phyloP scores from a whole-genome alignment of 208 protist genomes.

The Leishmania martiniquensis region DNA sequence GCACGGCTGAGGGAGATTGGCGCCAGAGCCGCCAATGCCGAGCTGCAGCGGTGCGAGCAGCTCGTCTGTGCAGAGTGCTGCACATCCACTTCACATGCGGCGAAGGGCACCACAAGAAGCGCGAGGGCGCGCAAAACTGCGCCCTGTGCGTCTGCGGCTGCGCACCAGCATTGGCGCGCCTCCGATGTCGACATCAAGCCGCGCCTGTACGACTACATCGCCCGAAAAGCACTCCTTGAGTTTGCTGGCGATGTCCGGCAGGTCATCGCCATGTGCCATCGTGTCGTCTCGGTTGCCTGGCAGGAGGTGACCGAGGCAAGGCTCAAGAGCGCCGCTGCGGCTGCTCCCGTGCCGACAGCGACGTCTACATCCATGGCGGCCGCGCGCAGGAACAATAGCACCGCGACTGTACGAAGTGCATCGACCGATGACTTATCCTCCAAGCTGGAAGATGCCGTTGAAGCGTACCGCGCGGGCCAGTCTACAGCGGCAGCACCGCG shows the following conservation, averaged over 20 bases:
- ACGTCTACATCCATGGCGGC: neutral
- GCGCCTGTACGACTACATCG: slow-evolving; percentile 65
- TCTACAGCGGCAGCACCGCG: neutral
- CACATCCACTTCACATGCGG: neutral
- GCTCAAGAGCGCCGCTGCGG: neutral
- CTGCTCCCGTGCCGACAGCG: neutral
- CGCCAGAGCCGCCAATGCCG: slow-evolving; percentile 22
- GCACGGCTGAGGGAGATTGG: slow-evolving; percentile 56
- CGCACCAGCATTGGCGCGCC: neutral
- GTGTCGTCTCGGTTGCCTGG: slow-evolving; percentile 52
- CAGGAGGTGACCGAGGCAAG: slow-evolving; percentile 35
- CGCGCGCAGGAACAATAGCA: neutral
- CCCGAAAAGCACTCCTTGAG: slow-evolving; percentile 61
- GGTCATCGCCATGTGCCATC: slow-evolving; percentile 69
- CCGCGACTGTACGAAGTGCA: neutral
- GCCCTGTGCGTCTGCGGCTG: neutral
- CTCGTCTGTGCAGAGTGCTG: neutral
- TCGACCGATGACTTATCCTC: slow-evolving; percentile 6
- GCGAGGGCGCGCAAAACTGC: neutral
- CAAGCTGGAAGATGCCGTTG: slow-evolving; percentile 35
- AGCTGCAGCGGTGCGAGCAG: slow-evolving; percentile 32
- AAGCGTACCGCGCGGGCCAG: slow-evolving; percentile 10
- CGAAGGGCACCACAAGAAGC: neutral
- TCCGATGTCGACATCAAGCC: slow-evolving; percentile 43
- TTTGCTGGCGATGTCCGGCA: slow-evolving; percentile 76